phyloP scores from a whole-genome alignment of 352 stramenopile genomes.

The Phytopythium sindhum region DNA sequence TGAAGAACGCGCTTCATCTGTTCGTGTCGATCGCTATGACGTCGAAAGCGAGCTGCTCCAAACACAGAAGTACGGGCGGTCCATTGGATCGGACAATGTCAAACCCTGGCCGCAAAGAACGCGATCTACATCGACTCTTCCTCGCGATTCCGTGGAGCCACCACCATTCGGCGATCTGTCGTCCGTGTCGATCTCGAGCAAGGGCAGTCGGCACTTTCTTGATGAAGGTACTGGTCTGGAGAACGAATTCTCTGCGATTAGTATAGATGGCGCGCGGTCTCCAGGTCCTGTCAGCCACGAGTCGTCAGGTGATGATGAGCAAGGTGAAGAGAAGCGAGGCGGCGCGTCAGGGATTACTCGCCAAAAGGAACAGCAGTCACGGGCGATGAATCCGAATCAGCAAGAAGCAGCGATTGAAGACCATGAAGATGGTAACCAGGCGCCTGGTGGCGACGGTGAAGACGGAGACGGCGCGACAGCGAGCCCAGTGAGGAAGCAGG shows the following conservation, averaged over 20 bases:
- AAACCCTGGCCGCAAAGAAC: constrained; percentile 12
- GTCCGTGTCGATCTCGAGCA: constrained; percentile 57
- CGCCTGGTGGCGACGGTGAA: constrained; percentile 7
- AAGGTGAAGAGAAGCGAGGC: no score
- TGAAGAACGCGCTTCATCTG: background rate
- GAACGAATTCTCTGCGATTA: constrained; percentile 43
- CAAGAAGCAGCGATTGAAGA: constrained; percentile 26
- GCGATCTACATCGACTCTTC: background rate
- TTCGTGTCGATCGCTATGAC: background rate
- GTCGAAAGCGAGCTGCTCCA: constrained; percentile 22
- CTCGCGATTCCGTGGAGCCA: background rate
- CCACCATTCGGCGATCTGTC: constrained; percentile 68
- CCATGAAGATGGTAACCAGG: background rate
- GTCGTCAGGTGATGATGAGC: background rate
- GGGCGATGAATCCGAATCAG: constrained; percentile 19
- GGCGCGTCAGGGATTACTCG: background rate
- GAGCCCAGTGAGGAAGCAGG: constrained; percentile 38
- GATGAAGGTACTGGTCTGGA: constrained; percentile 45
- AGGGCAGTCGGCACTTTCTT: constrained; percentile 59
- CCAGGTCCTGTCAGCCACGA: background rate
- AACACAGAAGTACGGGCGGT: constrained; percentile 41
- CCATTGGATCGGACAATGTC: constrained; percentile 13
- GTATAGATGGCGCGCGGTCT: constrained; percentile 21
- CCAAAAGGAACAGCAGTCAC: background rate
- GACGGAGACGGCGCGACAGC: constrained; percentile 6